phyloP scores from a whole-genome alignment of 1,284 basidiomycete species.

The Pulveroboletus sp. region DNA sequence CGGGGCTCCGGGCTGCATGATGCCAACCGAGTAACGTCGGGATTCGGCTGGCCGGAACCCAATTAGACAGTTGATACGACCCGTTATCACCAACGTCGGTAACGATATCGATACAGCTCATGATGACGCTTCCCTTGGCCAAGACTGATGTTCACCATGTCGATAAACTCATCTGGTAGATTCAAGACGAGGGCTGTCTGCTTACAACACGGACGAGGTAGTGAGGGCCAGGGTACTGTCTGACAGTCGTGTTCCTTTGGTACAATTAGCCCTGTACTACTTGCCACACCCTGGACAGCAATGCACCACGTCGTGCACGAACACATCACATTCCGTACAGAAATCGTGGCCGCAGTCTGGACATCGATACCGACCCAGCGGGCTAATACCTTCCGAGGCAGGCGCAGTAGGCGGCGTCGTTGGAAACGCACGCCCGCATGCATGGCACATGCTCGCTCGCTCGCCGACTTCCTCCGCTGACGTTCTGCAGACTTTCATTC shows the following conservation, averaged over 20 bases:
- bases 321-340: constrained; percentile 74
- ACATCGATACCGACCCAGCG: constrained; percentile 77
- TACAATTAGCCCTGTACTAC: constrained; percentile 17
- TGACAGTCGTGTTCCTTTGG: not conserved
- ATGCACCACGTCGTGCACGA: constrained; percentile 72
- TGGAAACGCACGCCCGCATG: constrained; percentile 67
- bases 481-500: constrained; percentile 31
- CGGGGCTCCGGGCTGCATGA: not conserved
- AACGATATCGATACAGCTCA: too few species aligned
- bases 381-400: constrained; percentile 65
- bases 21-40: constrained; percentile 1
- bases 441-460: constrained; percentile 53
- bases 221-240: too few species aligned
- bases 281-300: constrained; percentile 61
- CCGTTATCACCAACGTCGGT: too few species aligned
- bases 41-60: constrained; percentile 18
- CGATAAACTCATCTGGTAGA: too few species aligned
- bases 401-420: constrained; percentile 33
- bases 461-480: constrained; percentile 37
- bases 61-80: not conserved
- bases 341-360: constrained; percentile 51
- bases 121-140: too few species aligned
- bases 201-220: too few species aligned
- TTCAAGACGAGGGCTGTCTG: too few species aligned
- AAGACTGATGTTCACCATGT: too few species aligned